Conservation (phyloP, 208 protist genomes). For the Balamuthia mandrillaris region DNA sequence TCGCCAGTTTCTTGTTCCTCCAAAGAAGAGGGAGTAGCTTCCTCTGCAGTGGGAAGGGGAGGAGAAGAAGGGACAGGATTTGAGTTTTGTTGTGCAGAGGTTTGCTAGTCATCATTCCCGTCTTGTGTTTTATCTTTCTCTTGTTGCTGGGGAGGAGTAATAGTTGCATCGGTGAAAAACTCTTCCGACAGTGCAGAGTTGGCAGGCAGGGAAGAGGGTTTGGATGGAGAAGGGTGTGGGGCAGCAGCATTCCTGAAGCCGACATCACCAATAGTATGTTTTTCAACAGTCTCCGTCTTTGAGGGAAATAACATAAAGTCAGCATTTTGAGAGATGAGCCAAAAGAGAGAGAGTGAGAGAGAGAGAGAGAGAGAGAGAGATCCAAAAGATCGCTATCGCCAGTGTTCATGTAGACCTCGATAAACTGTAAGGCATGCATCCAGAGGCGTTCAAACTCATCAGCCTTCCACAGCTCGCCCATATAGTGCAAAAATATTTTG, state of each 20-base stretch:
- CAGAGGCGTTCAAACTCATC: conserved; percentile 45
- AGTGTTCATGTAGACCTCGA: conserved; percentile 56
- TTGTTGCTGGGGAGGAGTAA: too few relatives aligned
- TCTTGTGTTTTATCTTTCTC: too few relatives aligned
- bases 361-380: neutral
- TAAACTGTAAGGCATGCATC: conserved; percentile 34
- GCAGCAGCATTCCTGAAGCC: conserved; percentile 39
- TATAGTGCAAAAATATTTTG: conserved; percentile 44
- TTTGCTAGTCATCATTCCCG: too few relatives aligned
- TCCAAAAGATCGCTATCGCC: conserved; percentile 44
- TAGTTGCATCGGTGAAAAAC: too few relatives aligned
- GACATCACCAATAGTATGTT: conserved; percentile 72
- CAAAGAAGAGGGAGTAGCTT: too few relatives aligned
- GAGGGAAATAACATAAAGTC: neutral
- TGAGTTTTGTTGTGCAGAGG: too few relatives aligned
- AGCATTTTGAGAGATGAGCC: neutral
- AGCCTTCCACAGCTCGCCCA: conserved; percentile 27
- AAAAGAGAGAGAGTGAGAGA: neutral
- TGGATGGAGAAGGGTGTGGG: too few relatives aligned
- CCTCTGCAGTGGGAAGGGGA: too few relatives aligned
- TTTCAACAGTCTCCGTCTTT: conserved; percentile 67
- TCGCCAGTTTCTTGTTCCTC: too few relatives aligned
- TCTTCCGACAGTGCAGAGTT: too few relatives aligned
- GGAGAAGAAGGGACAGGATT: too few relatives aligned
- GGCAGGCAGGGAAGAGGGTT: too few relatives aligned